phyloP scores from a whole-genome alignment of 2,329 filamentous ascomycete species.

The Tolypocladium tropicale region DNA sequence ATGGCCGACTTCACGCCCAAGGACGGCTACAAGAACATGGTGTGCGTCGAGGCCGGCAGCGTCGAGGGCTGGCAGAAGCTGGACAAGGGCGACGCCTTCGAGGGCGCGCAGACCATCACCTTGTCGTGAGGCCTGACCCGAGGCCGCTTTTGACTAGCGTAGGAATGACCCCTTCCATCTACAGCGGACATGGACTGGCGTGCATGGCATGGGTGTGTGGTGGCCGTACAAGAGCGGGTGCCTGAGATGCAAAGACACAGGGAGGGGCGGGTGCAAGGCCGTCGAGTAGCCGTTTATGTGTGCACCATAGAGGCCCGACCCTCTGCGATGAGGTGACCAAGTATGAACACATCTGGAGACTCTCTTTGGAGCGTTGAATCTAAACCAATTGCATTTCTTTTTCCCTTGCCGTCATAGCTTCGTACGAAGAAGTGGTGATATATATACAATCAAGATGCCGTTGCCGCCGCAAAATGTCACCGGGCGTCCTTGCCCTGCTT shows the following conservation, averaged over 20 bases:
- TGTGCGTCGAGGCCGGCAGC: slow-evolving; percentile 85
- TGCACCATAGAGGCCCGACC: neutral
- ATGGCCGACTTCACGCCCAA: slow-evolving; percentile 86
- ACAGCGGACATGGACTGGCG: too few species aligned
- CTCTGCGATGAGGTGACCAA: neutral
- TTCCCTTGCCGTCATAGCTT: neutral
- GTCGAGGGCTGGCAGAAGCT: slow-evolving; percentile 76
- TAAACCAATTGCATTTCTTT: neutral
- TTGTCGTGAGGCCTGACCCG: slow-evolving; percentile 16
- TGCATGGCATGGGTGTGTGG: neutral
- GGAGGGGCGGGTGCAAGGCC: neutral
- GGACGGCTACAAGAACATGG: slow-evolving; percentile 84
- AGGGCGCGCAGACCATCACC: slow-evolving; percentile 49
- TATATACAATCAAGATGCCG: neutral
- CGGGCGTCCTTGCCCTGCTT: too few species aligned
- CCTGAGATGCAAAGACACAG: neutral
- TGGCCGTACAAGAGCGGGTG: neutral
- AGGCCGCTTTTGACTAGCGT: neutral
- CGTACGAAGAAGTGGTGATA: neutral
- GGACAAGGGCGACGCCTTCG: slow-evolving; percentile 63
- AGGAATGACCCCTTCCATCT: neutral
- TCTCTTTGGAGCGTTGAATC: neutral
- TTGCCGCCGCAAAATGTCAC: neutral
- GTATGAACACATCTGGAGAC: neutral
- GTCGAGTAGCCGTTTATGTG: neutral